These are phyloP conservation scores for Tricholoma terreum DNA, from an alignment of 768 basidiomycete genomes.

Conservation along the genomic window DNA sequence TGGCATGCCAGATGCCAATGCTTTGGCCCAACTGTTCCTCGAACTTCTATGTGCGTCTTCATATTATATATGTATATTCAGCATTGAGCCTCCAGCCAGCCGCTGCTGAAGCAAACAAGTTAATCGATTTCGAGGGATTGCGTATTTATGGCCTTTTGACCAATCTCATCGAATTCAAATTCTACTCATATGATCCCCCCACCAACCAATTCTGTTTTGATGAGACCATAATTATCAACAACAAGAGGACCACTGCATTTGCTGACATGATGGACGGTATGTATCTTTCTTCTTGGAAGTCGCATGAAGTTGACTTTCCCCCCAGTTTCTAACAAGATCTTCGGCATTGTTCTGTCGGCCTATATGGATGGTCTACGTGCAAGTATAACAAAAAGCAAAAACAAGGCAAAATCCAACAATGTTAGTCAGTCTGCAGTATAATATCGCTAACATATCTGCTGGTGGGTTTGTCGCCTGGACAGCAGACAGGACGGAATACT, in stretches of 20 bases:
- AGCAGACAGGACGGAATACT: no score
- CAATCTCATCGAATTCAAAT: slow-evolving; percentile 17
- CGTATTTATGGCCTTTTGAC: slow-evolving; percentile 22
- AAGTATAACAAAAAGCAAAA: slow-evolving; percentile 2
- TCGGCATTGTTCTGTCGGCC: slow-evolving; percentile 16
- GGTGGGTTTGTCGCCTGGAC: no score
- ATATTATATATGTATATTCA: slow-evolving; percentile 1
- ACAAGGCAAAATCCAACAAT: slow-evolving; percentile 1
- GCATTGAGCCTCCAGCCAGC: neutral
- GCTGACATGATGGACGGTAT: slow-evolving; percentile 19
- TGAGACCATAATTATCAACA: slow-evolving; percentile 15
- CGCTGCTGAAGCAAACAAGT: neutral
- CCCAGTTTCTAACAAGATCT: slow-evolving; percentile 19
- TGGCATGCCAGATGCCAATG: neutral
- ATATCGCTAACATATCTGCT: no score
- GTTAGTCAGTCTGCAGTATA: neutral
- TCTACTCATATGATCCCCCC: slow-evolving; percentile 22
- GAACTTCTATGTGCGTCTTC: slow-evolving; percentile 12
- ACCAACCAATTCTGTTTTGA: slow-evolving; percentile 16
- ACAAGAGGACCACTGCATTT: slow-evolving; percentile 9
- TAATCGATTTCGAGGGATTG: slow-evolving; percentile 8
- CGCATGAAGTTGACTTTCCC: slow-evolving; percentile 9
- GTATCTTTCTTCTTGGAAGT: slow-evolving; percentile 8
- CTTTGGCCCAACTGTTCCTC: slow-evolving; percentile 14
- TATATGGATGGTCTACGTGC: slow-evolving; percentile 17